Evolutionary conservation across 495 filamentous ascomycete genomes (phyloP), one percentile per base, ranked within the genome.

Genomic region (Neurospora sp.): DNA sequence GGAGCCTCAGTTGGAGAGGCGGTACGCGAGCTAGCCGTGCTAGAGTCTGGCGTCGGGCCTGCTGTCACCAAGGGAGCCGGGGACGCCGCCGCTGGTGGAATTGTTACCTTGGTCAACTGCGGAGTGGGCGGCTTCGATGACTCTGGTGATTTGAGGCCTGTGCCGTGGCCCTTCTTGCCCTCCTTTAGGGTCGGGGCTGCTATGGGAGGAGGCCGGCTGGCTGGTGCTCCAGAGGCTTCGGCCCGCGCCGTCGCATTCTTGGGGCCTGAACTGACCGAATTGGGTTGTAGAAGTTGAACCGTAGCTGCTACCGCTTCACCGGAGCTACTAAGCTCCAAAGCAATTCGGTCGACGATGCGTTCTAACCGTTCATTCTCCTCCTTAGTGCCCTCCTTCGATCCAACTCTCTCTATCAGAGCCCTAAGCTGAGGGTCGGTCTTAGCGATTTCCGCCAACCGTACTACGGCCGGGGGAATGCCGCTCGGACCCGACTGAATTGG

Each of bases 21-120:
- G 17, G 72, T 62, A 2, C 73, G 70, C 13, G 73, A 71, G 73
- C 73, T 73, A 34, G 21, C 28, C 4, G 39, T 66, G 70, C 77
- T 78, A 17, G 73, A 10, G 19, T 66, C 70, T 10, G 78, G 78
- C 2, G 73, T 79, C 2, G 54, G 54, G 13, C 54, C 54, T 4
- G 28, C 54, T 0, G 54, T 66, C 7, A 19, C 54, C 15, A 66
- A 34, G 28, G 54, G 54, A 36, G 54, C 7, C 54, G 13, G 54
- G 54, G n/a, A n/a, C n/a, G 28, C 28, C 7, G 28, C 28, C 6
- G 15, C 15, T 28, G 54, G 6, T 9, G 28, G 28, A 3, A 66
- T 34, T 34, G 28, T 19, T 66, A 15, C 28, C 28, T 19, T 66
- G 13, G 28, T 17, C 54, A 34, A 66, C 11, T 36, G 54, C 54